Evolutionary conservation across 257 asterid genomes (phyloP), one percentile per base, ranked within the genome.

Genomic region (Solanum phureja): DNA sequence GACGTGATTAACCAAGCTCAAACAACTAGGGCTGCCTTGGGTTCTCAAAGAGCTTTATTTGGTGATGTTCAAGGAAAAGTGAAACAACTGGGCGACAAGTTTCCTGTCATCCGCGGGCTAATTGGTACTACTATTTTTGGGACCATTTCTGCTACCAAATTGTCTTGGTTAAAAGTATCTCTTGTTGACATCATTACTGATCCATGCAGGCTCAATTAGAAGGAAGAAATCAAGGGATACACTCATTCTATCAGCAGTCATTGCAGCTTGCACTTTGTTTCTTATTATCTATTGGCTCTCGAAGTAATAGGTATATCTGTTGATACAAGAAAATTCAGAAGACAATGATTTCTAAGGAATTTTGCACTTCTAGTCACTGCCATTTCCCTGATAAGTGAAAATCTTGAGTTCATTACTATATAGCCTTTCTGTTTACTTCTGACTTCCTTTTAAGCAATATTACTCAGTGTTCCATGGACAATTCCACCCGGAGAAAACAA

Each of bases 1-100:
- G 98, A 97, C 49, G 99, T 96, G 90, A 97, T 97, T 88, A 89
- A 91, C 92, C 99, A 97, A 97, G 99, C 99, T 90, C 99, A 97
- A 92, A 91, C 99, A 31, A 97, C 99, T 86, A 90, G 98, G 89
- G 91, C 95, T 23, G 96, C 90, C 74, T 88, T 97, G 95, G 96
- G 98, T 81, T 93, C 99, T 27, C 98, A 96, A 87, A 94, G 98
- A 88, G 76, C 99, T 86, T 89, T 97, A 89, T 95, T 97, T 90
- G 96, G 99, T 87, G 99, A 94, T 77, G 98, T 97, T 71, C 98
- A 93, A 93, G 99, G 98, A 87, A 96, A 96, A 93, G 97, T 96
- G 88, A 95, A 97, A 93, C 93, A 35, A 90, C 95, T 97, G 3
- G 92, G 98, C 44, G 99, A 96, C 91, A 96, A 94, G 90, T 96